Evolutionary conservation across 495 filamentous ascomycete species (phyloP).

Genomic region (Poronia punctata): DNA sequence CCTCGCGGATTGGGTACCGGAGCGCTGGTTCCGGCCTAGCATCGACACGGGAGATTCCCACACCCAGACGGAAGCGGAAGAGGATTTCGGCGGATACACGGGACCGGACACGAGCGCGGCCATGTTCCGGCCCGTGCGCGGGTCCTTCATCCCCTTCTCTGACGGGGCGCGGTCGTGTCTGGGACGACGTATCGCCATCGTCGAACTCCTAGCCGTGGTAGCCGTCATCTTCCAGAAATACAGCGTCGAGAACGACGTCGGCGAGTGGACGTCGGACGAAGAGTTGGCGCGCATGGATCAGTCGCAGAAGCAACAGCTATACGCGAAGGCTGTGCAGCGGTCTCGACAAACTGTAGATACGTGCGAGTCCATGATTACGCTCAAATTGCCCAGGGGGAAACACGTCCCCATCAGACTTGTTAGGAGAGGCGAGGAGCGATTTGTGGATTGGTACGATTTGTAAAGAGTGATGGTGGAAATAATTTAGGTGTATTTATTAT

Average conservation of each 20-base stretch:
- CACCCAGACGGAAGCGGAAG: slow-evolving; percentile 18
- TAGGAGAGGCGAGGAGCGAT: slow-evolving; percentile 55
- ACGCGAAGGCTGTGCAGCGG: slow-evolving; percentile 46
- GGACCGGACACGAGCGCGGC: slow-evolving; percentile 46
- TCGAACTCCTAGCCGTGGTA: slow-evolving; percentile 64
- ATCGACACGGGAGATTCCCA: slow-evolving; percentile 4
- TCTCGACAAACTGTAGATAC: slow-evolving; percentile 37
- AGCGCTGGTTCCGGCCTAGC: slow-evolving; percentile 37
- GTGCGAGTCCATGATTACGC: slow-evolving; percentile 51
- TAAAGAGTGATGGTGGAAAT: slow-evolving; percentile 3
- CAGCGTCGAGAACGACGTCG: slow-evolving; percentile 59
- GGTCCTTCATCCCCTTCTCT: slow-evolving; percentile 65
- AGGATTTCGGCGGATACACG: slow-evolving; percentile 49
- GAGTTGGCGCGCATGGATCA: slow-evolving; percentile 48
- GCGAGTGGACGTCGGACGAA: slow-evolving; percentile 53
- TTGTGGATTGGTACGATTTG: slow-evolving; percentile 36
- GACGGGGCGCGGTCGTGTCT: slow-evolving; percentile 65
- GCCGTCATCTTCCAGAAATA: slow-evolving; percentile 57
- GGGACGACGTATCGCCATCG: slow-evolving; percentile 67
- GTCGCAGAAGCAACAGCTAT: slow-evolving; percentile 42
- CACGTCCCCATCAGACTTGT: slow-evolving; percentile 56
- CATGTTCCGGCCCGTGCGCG: slow-evolving; percentile 54
- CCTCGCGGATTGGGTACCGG: slow-evolving; percentile 40
- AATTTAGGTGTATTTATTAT: neutral
- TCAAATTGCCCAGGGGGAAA: slow-evolving; percentile 50